phyloP scores from a whole-genome alignment of 108 stramenopile genomes.

The Skeletonema marinoi region DNA sequence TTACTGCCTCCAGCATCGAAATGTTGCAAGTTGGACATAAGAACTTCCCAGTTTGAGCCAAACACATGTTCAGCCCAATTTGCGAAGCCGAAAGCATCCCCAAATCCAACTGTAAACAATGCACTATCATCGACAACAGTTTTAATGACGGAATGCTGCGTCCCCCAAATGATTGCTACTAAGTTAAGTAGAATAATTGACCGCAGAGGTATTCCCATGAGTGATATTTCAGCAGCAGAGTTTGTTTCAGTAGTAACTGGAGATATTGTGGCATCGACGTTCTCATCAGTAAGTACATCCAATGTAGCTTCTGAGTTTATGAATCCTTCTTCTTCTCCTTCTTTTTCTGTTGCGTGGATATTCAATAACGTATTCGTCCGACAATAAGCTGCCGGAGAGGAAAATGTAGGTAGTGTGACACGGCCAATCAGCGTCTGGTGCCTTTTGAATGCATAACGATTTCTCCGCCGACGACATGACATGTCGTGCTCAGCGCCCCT shows the following conservation, averaged over 20 bases:
- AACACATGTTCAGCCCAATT: not conserved
- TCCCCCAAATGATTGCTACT: conserved; percentile 85
- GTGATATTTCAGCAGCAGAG: not conserved
- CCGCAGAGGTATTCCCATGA: conserved; percentile 45
- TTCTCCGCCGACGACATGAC: too few relatives aligned
- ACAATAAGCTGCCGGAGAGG: not conserved
- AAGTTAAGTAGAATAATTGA: conserved; percentile 70
- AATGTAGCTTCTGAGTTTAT: not conserved
- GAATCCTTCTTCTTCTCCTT: not conserved
- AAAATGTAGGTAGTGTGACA: not conserved
- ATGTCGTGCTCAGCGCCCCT: too few relatives aligned
- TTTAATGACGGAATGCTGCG: conserved; percentile 88
- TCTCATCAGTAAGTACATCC: not conserved
- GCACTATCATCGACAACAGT: conserved; percentile 56
- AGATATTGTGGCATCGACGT: not conserved
- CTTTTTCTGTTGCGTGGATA: conserved; percentile 2
- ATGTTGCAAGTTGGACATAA: not conserved
- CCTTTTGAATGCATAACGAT: too few relatives aligned
- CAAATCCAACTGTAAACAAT: conserved; percentile 12
- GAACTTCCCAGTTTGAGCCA: not conserved
- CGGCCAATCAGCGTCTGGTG: not conserved
- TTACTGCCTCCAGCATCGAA: not conserved
- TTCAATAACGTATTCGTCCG: not conserved
- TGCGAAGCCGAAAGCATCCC: not conserved
- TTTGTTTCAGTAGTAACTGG: not conserved